Base-by-base conservation (phyloP, 2,329 filamentous ascomycete genomes). In the Amauroascus verrucosus region DNA sequence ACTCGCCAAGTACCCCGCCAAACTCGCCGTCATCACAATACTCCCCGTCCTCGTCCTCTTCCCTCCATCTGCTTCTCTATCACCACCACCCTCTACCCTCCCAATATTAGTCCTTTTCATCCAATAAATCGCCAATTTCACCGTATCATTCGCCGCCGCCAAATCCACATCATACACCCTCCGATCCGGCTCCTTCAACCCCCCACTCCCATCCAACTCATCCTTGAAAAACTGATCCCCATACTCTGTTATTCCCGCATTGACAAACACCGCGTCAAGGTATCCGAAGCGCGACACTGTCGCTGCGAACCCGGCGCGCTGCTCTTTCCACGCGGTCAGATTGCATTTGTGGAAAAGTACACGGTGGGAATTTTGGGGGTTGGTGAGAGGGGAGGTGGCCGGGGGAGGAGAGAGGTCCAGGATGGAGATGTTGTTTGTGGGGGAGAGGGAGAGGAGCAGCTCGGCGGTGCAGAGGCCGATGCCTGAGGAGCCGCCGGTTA, bases 181-280 rank as follows among this genome's bases (percentile, higher is more conserved):
- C 18, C 70, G 64, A 56, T 76, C 72, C 8, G 74, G 74, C 60
- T 73, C 72, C 44, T 65, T 65, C n/a, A 77, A 60, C 54, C 71
- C 60, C 0, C 73, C 74, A 4, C 66, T 52, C 0, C 40, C 54
- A 48, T 76, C 73, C 4, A 72, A 48, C 7, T 70, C 65, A 48
- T 75, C 72, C 3, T 66, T 70, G 65, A 76, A 77, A 62, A 77
- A 75, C 56, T 76, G 73, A 45, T 77, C 74, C 38, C 66, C 65
- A 47, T 72, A 67, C 57, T 77, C 75, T 26, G 71, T 67, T 22
- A 77, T 71, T 0, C 75, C 75, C 4, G 75, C 74, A 50, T 77
- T 77, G 45, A 76, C 71, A 57, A 75, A 77, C 13, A 77, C 73
- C 37, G 64, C 64, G 51, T 74, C 72, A 40, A 77, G 71, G 8